phyloP scores from a whole-genome alignment of 768 basidiomycete species.

The Termitomyces sp. region DNA sequence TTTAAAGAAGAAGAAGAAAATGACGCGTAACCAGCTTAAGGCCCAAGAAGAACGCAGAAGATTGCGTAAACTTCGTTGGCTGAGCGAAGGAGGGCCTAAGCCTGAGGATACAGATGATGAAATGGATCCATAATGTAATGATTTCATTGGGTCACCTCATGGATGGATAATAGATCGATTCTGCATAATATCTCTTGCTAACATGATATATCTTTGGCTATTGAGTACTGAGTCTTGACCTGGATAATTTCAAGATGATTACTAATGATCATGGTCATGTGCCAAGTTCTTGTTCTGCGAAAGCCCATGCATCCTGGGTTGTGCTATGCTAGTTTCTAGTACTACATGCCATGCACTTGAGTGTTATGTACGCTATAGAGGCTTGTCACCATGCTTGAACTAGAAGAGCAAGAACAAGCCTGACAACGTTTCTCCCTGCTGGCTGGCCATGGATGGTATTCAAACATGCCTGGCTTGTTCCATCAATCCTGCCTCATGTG shows the following conservation, averaged over 20 bases:
- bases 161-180: background rate
- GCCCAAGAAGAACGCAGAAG: constrained; percentile 84
- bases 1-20: constrained; percentile 83
- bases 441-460: background rate
- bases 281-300: background rate
- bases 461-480: background rate
- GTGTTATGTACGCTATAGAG: background rate
- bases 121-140: constrained; percentile 5
- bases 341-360: too few species aligned
- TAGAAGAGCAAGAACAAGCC: background rate
- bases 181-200: background rate
- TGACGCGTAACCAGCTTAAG: constrained; percentile 87
- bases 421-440: too few species aligned
- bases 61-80: constrained; percentile 78
- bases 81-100: constrained; percentile 77
- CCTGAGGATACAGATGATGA: constrained; percentile 84
- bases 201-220: background rate
- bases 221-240: too few species aligned
- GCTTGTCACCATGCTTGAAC: background rate
- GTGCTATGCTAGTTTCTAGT: too few species aligned
- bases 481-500: background rate
- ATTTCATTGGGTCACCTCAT: background rate
- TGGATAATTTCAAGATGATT: too few species aligned
- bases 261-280: background rate
- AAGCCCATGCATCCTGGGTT: too few species aligned